These are phyloP conservation scores for Trichophyton schoenleinii DNA, from an alignment of 2,329 filamentous ascomycete genomes.

Conservation along the genomic window DNA sequence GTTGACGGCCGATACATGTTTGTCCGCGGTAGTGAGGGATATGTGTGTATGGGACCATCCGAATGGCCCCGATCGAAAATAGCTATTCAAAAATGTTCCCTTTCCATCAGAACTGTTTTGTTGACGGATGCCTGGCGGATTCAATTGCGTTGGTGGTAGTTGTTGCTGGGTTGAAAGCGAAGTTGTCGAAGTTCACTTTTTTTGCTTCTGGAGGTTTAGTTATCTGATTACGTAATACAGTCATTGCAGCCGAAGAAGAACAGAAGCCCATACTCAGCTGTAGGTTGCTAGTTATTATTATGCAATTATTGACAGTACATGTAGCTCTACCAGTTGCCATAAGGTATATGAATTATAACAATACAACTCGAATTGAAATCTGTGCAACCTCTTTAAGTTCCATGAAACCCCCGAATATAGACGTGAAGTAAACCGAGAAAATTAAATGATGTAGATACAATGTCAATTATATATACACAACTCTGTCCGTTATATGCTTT, in stretches of 20 bases:
- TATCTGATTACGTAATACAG: not conserved
- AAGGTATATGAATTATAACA: no score
- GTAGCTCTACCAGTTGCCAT: no score
- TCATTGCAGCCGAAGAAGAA: no score
- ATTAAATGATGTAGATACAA: not conserved
- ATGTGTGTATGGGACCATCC: not conserved
- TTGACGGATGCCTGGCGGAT: not conserved
- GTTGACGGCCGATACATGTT: conserved; percentile 19
- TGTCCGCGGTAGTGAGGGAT: not conserved
- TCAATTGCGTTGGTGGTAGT: not conserved
- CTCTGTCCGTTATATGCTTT: not conserved
- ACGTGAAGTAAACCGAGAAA: not conserved
- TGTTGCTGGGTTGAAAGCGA: not conserved
- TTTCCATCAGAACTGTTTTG: not conserved
- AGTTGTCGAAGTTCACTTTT: not conserved
- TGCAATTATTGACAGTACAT: no score
- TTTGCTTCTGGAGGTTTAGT: not conserved
- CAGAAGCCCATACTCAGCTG: no score
- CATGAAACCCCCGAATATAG: no score
- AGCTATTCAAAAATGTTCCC: not conserved
- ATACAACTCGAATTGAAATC: not conserved
- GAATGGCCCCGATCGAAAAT: not conserved
- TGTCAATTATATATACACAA: not conserved
- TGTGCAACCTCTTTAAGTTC: not conserved
- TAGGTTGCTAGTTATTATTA: no score